Evolutionary conservation across 1,284 basidiomycete species (phyloP).

Genomic region (Wolfiporia cocos): DNA sequence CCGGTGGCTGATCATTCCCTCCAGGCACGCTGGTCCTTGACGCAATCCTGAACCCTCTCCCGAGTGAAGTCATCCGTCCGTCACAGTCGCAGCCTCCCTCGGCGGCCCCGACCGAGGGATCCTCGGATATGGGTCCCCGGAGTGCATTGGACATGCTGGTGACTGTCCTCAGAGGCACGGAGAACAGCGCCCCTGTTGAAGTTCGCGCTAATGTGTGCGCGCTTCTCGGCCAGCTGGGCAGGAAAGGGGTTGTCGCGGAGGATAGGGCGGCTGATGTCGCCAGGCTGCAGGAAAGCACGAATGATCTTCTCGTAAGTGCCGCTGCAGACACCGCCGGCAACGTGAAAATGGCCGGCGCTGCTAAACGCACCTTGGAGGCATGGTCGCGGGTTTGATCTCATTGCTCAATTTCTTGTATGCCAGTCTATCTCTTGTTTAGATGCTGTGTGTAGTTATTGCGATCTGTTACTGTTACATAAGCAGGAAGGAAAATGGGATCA

Average conservation of each 20-base stretch:
- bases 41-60: conserved; percentile 45
- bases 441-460: too few species aligned
- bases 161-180: conserved; percentile 45
- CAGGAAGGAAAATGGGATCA: too few species aligned
- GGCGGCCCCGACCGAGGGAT: conserved; percentile 27
- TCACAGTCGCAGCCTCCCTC: conserved; percentile 37
- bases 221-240: conserved; percentile 54
- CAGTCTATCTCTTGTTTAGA: background rate
- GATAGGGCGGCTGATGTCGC: conserved; percentile 32
- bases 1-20: too few species aligned
- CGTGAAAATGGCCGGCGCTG: conserved; percentile 13
- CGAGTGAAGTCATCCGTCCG: conserved; percentile 32
- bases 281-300: conserved; percentile 42
- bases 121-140: conserved; percentile 35
- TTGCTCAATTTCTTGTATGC: background rate
- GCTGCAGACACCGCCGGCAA: conserved; percentile 15
- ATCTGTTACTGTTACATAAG: too few species aligned
- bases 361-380: conserved; percentile 24
- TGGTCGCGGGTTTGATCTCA: conserved; percentile 14
- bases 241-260: conserved; percentile 38
- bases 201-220: conserved; percentile 70
- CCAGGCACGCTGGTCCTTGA: conserved; percentile 58
- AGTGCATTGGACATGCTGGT: conserved; percentile 63
- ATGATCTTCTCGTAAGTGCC: conserved; percentile 42
- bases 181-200: conserved; percentile 53